Evolutionary conservation across 495 filamentous ascomycete species (phyloP).

Genomic region (Bombardia bombarda): DNA sequence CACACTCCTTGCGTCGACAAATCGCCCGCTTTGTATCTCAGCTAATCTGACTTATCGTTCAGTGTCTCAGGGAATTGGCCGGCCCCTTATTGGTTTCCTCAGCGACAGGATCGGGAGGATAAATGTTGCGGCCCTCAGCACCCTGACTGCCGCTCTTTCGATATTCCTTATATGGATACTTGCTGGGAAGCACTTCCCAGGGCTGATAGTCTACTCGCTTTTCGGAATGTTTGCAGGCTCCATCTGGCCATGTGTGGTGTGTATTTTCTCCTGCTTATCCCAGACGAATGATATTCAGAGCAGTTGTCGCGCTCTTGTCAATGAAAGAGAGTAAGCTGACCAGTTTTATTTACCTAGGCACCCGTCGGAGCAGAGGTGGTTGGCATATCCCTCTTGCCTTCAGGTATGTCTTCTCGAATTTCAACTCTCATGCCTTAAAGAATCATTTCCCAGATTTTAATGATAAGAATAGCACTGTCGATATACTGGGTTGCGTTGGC

Average conservation of each 20-base stretch:
- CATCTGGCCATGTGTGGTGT: conserved; percentile 55
- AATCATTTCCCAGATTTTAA: no score
- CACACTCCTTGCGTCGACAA: no score
- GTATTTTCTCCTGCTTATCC: not conserved
- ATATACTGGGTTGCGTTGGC: conserved; percentile 72
- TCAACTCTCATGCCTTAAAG: no score
- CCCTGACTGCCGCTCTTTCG: conserved; percentile 49
- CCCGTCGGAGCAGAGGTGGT: conserved; percentile 76
- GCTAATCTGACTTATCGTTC: no score
- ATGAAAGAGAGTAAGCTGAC: not conserved
- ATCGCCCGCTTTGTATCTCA: no score
- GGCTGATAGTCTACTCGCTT: conserved; percentile 63
- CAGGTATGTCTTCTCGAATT: no score
- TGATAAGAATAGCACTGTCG: conserved; percentile 44
- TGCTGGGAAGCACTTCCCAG: conserved; percentile 54
- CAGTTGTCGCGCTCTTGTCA: no score
- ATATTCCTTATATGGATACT: conserved; percentile 62
- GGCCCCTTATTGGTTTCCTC: conserved; percentile 59
- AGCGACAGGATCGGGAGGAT: conserved; percentile 61
- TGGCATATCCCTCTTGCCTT: conserved; percentile 61
- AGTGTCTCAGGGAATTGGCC: conserved; percentile 38
- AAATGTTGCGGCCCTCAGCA: conserved; percentile 56
- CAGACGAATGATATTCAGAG: not conserved
- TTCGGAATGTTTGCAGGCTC: conserved; percentile 64
- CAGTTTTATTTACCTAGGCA: conserved; percentile 32